Base-by-base conservation (phyloP, 169 alveolate species). In the Theileria orientalis region DNA sequence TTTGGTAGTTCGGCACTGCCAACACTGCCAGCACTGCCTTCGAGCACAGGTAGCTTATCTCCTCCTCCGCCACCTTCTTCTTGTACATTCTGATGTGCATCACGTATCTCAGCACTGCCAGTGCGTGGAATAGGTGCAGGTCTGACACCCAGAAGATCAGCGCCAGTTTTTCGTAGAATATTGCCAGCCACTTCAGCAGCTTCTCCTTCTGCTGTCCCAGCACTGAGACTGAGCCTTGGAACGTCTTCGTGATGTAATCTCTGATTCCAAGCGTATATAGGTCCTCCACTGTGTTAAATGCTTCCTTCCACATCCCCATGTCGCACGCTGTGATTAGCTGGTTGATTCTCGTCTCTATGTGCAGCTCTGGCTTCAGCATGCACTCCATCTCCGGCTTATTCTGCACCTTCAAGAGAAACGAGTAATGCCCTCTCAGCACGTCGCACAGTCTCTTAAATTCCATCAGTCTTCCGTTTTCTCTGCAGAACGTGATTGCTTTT, bases 361-460 rank as follows among this genome's bases (percentile, higher is more conserved):
- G 95, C 35, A 94, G 84, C 74, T 96, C 93, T 66, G 95, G 92
- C 84, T 90, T 87, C 9, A 90, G 86, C 85, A 91, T 83, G 25
- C 89, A 78, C 61, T 91, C 96, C 67, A 83, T 84, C 74, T 91
- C 96, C 0, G 94, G 90, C 80, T 93, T 80, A 83, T 94, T 86
- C 52, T 92, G 89, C 40, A 86, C 94, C 83, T 93, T 94, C 69
- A 94, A 62, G 16, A 95, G 84, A 51, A 94, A 90, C 49, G 89
- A 90, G 79, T 95, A 94, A 67, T 97, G 98, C 52, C 91, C 90
- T 57, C 98, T 90, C 49, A 97, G 85, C 51, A 94, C 92, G 44
- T 97, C 99, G 80, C 99, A 94, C 35, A 97, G 90, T 14, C 97
- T 89, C 76, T 92, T 93, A 82, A 96, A 97, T 83, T 97, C 99